These are phyloP conservation scores for Iris macrosiphon DNA, from an alignment of 106 monocot species.

Conservation along the genomic window DNA sequence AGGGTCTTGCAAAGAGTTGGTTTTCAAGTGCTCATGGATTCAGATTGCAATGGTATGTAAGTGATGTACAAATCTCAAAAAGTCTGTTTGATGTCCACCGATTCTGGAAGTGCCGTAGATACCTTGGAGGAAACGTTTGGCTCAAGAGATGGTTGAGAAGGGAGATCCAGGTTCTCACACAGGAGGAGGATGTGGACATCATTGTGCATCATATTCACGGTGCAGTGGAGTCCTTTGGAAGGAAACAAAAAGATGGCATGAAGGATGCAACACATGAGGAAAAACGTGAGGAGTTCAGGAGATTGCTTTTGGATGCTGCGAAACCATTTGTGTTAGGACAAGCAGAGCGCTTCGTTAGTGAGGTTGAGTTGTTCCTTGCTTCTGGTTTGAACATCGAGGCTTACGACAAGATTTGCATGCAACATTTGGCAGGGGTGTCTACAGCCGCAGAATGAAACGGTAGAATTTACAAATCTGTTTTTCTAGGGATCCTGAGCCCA, in stretches of 20 bases:
- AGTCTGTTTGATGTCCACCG: conserved; percentile 25
- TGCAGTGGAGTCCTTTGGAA: conserved; percentile 45
- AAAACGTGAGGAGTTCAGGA: conserved; percentile 46
- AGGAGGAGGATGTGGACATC: conserved; percentile 73
- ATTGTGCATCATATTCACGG: conserved; percentile 82
- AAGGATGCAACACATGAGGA: conserved; percentile 21
- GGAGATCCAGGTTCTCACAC: conserved; percentile 59
- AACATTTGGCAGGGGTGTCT: conserved; percentile 1
- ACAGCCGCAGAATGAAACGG: too few relatives aligned
- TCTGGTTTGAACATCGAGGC: conserved; percentile 72
- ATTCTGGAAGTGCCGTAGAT: conserved; percentile 54
- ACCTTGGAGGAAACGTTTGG: conserved; percentile 48
- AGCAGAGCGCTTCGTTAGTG: conserved; percentile 50
- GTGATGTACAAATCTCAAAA: conserved; percentile 8
- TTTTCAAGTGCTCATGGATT: conserved; percentile 41
- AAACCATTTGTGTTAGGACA: conserved; percentile 42
- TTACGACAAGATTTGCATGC: conserved; percentile 62
- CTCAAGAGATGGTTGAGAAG: conserved; percentile 60
- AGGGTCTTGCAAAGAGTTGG: conserved; percentile 22
- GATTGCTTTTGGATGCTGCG: conserved; percentile 50
- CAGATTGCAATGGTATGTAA: conserved; percentile 30
- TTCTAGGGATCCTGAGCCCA: too few relatives aligned
- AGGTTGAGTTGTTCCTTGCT: conserved; percentile 74
- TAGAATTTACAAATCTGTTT: too few relatives aligned
- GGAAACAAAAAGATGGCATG: conserved; percentile 28